phyloP scores from a whole-genome alignment of 768 basidiomycete genomes.

The Lentinula guzmanii region DNA sequence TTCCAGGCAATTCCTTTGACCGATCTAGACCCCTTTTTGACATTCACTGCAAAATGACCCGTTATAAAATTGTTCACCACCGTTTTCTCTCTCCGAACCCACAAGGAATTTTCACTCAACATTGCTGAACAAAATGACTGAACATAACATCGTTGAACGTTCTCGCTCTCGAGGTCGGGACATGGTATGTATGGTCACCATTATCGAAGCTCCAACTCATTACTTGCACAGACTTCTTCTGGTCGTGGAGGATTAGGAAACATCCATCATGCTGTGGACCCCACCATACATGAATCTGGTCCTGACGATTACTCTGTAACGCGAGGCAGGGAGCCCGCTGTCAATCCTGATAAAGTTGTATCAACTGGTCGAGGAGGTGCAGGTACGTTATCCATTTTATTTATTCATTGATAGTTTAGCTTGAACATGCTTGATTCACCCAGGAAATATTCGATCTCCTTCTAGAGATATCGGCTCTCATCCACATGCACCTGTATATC shows the following conservation, averaged over 20 bases:
- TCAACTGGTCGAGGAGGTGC: neutral
- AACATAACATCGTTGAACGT: neutral
- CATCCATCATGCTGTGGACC: slow-evolving; percentile 44
- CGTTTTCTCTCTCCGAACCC: too few species aligned
- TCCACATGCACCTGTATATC: slow-evolving; percentile 15
- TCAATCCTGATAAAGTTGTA: slow-evolving; percentile 30
- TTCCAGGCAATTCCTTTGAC: too few species aligned
- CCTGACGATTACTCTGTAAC: slow-evolving; percentile 52
- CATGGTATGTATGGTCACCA: neutral
- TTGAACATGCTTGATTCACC: slow-evolving; percentile 6
- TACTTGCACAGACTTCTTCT: slow-evolving; percentile 37
- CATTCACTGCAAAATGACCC: too few species aligned
- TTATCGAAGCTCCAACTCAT: neutral
- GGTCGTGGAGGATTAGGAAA: slow-evolving; percentile 71
- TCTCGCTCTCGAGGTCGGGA: slow-evolving; percentile 4
- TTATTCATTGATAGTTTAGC: neutral
- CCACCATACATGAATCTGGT: slow-evolving; percentile 35
- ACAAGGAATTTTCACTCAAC: too few species aligned
- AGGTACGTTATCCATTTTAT: neutral
- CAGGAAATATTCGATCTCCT: slow-evolving; percentile 71
- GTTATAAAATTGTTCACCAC: too few species aligned
- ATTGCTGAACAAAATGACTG: neutral
- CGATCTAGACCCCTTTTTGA: too few species aligned
- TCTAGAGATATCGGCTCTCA: slow-evolving; percentile 44
- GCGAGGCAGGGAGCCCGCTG: slow-evolving; percentile 55